Evolutionary conservation across 257 asterid species (phyloP), one percentile per base, ranked within the genome.

Genomic region (Gentiana straminea): DNA sequence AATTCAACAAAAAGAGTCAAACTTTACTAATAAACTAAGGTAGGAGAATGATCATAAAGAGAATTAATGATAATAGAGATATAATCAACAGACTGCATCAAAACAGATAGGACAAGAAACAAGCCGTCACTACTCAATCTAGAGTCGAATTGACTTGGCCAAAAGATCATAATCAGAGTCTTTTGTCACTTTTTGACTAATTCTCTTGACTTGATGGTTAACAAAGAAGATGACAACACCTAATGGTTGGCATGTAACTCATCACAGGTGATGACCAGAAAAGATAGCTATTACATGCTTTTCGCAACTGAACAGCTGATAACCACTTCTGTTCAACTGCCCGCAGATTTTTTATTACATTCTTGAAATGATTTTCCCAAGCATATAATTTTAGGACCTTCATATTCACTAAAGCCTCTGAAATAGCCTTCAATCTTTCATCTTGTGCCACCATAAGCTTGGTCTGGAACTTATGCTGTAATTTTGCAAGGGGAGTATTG

Each of bases 181-280:
- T n/a, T n/a, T n/a, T n/a, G n/a, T n/a, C n/a, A n/a, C n/a, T n/a
- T n/a, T n/a, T n/a, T n/a, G n/a, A n/a, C n/a, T n/a, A n/a, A n/a
- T n/a, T n/a, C n/a, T n/a, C n/a, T n/a, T n/a, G n/a, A n/a, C n/a
- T n/a, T n/a, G n/a, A n/a, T n/a, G n/a, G n/a, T n/a, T n/a, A n/a
- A n/a, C n/a, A n/a, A n/a, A n/a, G n/a, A n/a, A n/a, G n/a, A n/a
- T n/a, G n/a, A n/a, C n/a, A n/a, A n/a, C n/a, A n/a, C n/a, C n/a
- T n/a, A n/a, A n/a, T n/a, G n/a, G n/a, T n/a, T n/a, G n/a, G n/a
- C n/a, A n/a, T n/a, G n/a, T n/a, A n/a, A n/a, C n/a, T n/a, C 51
- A 87, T 52, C 1, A 91, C 79, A 35, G 98, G 96, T 12, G 98
- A 79, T 44, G 89, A 70, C 96, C 96, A 91, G 72, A 91, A 91